Base-by-base conservation (phyloP, 2,329 filamentous ascomycete species). In the Apiospora rasikravindrae region DNA sequence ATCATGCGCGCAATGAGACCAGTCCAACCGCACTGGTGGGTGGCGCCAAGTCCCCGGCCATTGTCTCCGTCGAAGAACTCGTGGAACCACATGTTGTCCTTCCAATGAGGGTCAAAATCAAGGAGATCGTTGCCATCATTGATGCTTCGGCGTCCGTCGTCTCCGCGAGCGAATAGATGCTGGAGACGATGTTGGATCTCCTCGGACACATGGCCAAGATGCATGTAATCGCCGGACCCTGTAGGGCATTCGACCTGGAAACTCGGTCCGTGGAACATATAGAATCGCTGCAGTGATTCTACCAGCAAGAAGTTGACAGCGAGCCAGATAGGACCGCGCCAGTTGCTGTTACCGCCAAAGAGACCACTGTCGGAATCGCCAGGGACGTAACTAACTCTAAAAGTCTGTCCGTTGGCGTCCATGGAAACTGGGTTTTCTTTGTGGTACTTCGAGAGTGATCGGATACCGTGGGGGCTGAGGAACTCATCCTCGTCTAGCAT, bases 401-500 rank as follows among this genome's bases (percentile, higher is more conserved):
- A 98, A 42, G 88, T 88, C 81, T 98, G 94, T 0, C 94, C 95
- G 76, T 98, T 97, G 73, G 98, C 96, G 70, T 97, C 93, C 96
- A 98, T 98, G 0, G 93, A 94, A 81, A 94, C 96, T 0, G 96
- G 96, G 76, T 98, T 85, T 19, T 98, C 89, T 78, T 97, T 92
- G 84, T 98, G 96, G 79, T 90, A 93, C 82, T 96, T 98, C 42
- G 95, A 98, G 78, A 98, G 86, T 2, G 95, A 98, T 67, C 96
- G 91, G 75, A 98, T 96, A 71, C 96, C 96, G 80, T 97, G 92
- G 67, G 95, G 91, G 71, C 94, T 94, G 71, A 98, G 87, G 83
- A 98, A 98, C 80, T 98, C 96, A 33, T 94, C 91, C 82, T 98
- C 95, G 79, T 98, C 94, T 69, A 98, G 88, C 96, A 98, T 98